phyloP scores from a whole-genome alignment of 768 basidiomycete species.

The Tubosaeta sp. region DNA sequence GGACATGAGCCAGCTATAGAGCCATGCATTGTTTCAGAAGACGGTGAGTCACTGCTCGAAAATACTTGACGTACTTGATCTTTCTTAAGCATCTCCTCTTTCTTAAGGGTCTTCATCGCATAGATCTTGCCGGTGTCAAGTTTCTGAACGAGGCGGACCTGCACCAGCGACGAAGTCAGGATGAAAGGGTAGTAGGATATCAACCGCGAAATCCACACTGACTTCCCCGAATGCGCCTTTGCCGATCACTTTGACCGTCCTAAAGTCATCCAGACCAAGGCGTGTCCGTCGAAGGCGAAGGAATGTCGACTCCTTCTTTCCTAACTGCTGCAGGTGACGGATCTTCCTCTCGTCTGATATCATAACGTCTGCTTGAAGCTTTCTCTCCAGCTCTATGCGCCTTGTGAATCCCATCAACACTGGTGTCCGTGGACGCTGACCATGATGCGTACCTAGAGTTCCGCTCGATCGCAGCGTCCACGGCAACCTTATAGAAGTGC shows the following conservation, averaged over 20 bases:
- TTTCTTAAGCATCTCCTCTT: slow-evolving; percentile 99
- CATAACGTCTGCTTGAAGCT: slow-evolving; percentile 62
- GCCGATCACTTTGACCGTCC: slow-evolving; percentile 97
- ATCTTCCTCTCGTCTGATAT: slow-evolving; percentile 83
- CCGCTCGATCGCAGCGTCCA: slow-evolving; percentile 91
- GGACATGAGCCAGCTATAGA: slow-evolving; percentile 87
- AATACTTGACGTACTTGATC: slow-evolving; percentile 66
- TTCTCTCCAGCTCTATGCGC: slow-evolving; percentile 83
- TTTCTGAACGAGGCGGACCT: slow-evolving; percentile 94
- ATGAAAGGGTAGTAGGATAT: background rate
- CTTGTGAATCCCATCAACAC: slow-evolving; percentile 36
- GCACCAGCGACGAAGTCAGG: background rate
- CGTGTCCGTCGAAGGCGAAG: slow-evolving; percentile 85
- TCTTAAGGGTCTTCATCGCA: slow-evolving; percentile 97
- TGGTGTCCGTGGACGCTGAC: background rate
- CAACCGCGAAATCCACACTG: slow-evolving; percentile 18
- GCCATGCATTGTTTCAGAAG: slow-evolving; percentile 1
- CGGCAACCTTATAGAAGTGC: slow-evolving; percentile 94
- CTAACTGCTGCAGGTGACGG: slow-evolving; percentile 76
- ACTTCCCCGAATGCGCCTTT: slow-evolving; percentile 99
- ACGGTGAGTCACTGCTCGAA: background rate
- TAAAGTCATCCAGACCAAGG: slow-evolving; percentile 87
- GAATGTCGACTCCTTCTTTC: slow-evolving; percentile 85
- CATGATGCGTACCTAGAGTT: slow-evolving; percentile 66
- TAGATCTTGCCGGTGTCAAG: slow-evolving; percentile 96